These are phyloP conservation scores for Mentha longifolia DNA, from an alignment of 257 asterid species.

Conservation along the genomic window DNA sequence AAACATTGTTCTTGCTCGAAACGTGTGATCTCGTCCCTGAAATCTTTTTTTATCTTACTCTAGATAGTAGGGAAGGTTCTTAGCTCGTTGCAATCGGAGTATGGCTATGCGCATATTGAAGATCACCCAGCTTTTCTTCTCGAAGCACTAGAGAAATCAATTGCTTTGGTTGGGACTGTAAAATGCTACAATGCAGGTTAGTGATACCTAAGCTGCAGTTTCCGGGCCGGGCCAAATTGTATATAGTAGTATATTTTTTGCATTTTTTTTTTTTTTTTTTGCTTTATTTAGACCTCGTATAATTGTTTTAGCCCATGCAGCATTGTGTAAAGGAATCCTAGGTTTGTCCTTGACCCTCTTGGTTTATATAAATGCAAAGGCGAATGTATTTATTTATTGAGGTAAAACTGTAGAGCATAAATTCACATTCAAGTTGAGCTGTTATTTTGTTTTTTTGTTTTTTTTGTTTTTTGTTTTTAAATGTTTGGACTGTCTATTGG, in stretches of 20 bases:
- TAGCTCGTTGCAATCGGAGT: conserved; percentile 52
- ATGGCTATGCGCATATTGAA: conserved; percentile 59
- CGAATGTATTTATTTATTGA: too few species aligned
- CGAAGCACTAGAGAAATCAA: conserved; percentile 61
- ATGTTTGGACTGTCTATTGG: too few species aligned
- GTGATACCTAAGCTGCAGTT: not conserved
- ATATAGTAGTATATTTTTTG: too few species aligned
- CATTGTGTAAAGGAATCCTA: too few species aligned
- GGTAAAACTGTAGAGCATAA: too few species aligned
- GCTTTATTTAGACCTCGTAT: not conserved
- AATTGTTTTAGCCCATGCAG: too few species aligned
- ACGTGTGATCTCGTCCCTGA: not conserved
- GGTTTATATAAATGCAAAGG: too few species aligned
- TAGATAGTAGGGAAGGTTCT: conserved; percentile 83
- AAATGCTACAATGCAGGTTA: conserved; percentile 48
- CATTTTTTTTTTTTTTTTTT: too few species aligned
- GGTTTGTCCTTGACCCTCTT: too few species aligned
- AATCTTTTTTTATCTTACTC: not conserved
- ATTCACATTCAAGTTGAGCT: too few species aligned
- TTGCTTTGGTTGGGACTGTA: conserved; percentile 87
- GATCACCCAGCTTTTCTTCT: conserved; percentile 70
- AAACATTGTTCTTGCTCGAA: not conserved
- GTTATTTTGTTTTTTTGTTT: too few species aligned
- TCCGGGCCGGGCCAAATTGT: not conserved
- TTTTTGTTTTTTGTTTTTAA: too few species aligned